phyloP scores from a whole-genome alignment of 2,329 filamentous ascomycete genomes.

The Atkinsonella texensis region DNA sequence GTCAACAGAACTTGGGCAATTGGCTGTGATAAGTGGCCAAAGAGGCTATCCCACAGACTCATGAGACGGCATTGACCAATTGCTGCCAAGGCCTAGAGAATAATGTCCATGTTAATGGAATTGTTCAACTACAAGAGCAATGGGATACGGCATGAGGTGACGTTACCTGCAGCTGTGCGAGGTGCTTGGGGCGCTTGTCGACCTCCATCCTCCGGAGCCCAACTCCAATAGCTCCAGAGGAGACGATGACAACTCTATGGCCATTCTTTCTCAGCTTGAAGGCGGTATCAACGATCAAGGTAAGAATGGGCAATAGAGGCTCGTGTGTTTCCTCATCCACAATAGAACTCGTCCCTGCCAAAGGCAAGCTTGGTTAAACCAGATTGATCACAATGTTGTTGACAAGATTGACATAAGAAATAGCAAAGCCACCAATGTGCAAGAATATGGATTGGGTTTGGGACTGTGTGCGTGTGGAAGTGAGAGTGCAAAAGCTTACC shows the following conservation, averaged over 20 bases:
- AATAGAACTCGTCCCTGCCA: constrained; percentile 89
- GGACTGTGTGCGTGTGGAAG: background rate
- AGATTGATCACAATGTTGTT: background rate
- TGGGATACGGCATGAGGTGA: background rate
- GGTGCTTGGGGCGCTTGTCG: constrained; percentile 75
- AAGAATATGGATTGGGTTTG: background rate
- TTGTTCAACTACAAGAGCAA: background rate
- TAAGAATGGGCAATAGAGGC: constrained; percentile 80
- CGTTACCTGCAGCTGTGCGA: constrained; percentile 69
- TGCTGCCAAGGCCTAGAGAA: constrained; percentile 64
- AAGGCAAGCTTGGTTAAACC: background rate
- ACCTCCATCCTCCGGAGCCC: constrained; percentile 84
- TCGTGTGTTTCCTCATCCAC: constrained; percentile 94
- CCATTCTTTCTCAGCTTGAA: constrained; percentile 80
- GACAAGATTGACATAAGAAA: background rate
- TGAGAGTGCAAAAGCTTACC: constrained; percentile 38
- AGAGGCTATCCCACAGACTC: constrained; percentile 89
- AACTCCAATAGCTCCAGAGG: constrained; percentile 92
- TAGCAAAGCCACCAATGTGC: background rate
- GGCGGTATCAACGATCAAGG: constrained; percentile 87
- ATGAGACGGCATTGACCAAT: constrained; percentile 94
- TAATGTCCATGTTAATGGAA: background rate
- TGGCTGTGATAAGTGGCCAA: constrained; percentile 76
- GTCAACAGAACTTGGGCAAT: constrained; percentile 92
- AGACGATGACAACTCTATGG: constrained; percentile 90